Percentiles rank a stretch among this genome's conserved stretches.
phyloP scores from a whole-genome alignment of 2,329 filamentous ascomycete genomes.

The Ceratocystis lukuohia region DNA sequence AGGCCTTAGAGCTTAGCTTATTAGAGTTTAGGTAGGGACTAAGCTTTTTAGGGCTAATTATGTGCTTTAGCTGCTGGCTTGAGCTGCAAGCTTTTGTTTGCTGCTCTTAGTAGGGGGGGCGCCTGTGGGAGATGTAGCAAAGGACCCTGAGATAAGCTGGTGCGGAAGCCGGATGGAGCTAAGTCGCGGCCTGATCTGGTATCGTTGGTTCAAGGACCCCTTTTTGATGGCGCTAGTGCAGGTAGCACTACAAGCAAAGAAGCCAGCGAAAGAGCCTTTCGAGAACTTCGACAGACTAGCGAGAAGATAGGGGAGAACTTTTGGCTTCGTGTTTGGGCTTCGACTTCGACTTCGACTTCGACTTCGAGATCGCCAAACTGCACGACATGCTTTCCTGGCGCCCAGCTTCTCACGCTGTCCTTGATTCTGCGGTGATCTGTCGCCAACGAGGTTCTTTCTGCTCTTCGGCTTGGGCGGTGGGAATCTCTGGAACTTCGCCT shows the following conservation, averaged over 20 bases:
- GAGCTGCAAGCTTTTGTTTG: background rate
- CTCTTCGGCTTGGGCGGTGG: slow-evolving; percentile 2
- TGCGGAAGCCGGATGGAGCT: background rate
- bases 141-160: background rate
- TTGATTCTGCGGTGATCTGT: background rate
- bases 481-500: background rate
- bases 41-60: background rate
- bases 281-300: no score
- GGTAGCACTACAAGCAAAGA: no score
- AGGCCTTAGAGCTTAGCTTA: background rate
- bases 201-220: background rate
- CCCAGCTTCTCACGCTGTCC: background rate
- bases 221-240: background rate
- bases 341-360: background rate
- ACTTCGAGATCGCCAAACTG: background rate
- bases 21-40: background rate
- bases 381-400: background rate
- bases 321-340: background rate
- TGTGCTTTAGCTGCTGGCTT: background rate
- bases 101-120: background rate
- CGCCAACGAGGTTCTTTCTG: background rate
- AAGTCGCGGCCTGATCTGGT: background rate
- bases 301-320: no score
- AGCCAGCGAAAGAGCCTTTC: no score
- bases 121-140: background rate